Evolutionary conservation across 345 rosid species (phyloP).

Genomic region (Eucalyptus erythrocorys): DNA sequence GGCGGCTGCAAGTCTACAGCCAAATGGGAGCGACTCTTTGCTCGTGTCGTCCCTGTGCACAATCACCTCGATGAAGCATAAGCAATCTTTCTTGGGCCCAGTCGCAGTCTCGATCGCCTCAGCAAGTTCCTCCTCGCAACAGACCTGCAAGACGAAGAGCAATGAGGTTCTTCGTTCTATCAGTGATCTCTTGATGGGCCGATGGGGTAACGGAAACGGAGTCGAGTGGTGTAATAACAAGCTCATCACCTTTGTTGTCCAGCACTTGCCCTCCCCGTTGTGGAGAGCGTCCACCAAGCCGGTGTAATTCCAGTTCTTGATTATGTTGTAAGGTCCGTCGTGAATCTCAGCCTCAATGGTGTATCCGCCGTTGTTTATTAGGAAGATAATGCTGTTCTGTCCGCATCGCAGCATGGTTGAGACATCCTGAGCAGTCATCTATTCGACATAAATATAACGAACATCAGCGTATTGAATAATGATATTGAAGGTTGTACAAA

Average conservation of each 20-base stretch:
- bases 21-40: constrained; percentile 56
- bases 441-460: not conserved
- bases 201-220: not conserved
- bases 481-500: not conserved
- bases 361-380: constrained; percentile 66
- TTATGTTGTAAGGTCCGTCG: constrained; percentile 65
- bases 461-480: not conserved
- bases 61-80: constrained; percentile 58
- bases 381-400: constrained; percentile 45
- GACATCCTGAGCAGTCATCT: constrained; percentile 49
- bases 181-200: not conserved
- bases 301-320: constrained; percentile 70
- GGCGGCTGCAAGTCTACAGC: constrained; percentile 41
- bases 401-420: constrained; percentile 48
- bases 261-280: constrained; percentile 53
- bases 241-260: constrained; percentile 44
- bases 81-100: constrained; percentile 25
- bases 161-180: not conserved
- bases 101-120: constrained; percentile 37
- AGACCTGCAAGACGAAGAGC: constrained; percentile 11
- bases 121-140: constrained; percentile 26
- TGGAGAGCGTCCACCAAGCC: constrained; percentile 51
- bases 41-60: constrained; percentile 54
- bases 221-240: not conserved
- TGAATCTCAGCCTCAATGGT: constrained; percentile 59